phyloP scores from a whole-genome alignment of 2,329 filamentous ascomycete genomes.

The Dactylonectria estremocensis region DNA sequence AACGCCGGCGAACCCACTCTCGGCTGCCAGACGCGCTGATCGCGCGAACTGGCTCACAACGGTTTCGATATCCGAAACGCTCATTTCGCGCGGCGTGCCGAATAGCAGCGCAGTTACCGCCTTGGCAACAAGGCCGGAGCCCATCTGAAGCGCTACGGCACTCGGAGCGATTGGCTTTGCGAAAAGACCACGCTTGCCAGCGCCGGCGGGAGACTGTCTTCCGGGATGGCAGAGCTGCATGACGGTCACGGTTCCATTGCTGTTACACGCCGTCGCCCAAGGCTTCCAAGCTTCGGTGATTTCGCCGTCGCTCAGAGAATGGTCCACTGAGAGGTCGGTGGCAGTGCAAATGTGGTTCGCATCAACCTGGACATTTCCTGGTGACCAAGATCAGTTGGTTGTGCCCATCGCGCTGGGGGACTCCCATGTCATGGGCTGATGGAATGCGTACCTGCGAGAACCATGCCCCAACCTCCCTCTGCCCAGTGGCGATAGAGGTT shows the following conservation, averaged over 20 bases:
- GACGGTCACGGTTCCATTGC: constrained; percentile 53
- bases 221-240: constrained; percentile 63
- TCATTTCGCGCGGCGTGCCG: constrained; percentile 70
- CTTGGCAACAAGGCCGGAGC: constrained; percentile 53
- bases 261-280: constrained; percentile 53
- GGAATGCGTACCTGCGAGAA: constrained; percentile 54
- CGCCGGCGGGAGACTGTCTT: constrained; percentile 56
- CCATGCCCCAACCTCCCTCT: constrained; percentile 63
- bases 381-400: neutral
- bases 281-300: constrained; percentile 52
- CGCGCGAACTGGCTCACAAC: constrained; percentile 67
- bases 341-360: constrained; percentile 21
- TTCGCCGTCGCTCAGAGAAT: constrained; percentile 11
- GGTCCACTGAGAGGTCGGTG: constrained; percentile 18
- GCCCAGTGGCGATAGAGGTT: constrained; percentile 65
- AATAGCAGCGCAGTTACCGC: constrained; percentile 55
- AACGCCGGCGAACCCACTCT: constrained; percentile 62
- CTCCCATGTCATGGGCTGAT: neutral
- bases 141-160: constrained; percentile 58
- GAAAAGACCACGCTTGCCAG: constrained; percentile 53
- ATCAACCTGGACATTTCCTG: constrained; percentile 14
- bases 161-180: constrained; percentile 59
- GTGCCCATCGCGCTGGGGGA: neutral
- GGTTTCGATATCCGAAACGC: constrained; percentile 64
- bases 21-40: constrained; percentile 62